A percentile compares a stretch with the other conserved stretches of the same genome.
Evolutionary conservation across 495 filamentous ascomycete species (phyloP).

Genomic region (Xylaria cubensis): DNA sequence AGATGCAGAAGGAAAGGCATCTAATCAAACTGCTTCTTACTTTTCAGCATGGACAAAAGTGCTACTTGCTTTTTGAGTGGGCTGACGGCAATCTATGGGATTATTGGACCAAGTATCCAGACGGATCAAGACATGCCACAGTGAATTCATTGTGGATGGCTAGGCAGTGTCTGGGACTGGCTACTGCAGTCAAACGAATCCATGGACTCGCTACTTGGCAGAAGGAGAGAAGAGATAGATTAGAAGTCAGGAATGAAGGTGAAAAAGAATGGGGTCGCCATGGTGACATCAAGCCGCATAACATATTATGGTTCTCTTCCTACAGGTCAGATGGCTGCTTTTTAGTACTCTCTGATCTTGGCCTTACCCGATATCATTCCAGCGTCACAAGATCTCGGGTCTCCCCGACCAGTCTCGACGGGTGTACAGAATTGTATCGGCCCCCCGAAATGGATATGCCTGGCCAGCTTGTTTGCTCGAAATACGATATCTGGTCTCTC

Average conservation of each 20-base stretch:
- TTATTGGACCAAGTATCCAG: neutral
- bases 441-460: constrained; percentile 6
- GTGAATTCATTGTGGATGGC: constrained; percentile 1
- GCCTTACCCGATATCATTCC: neutral
- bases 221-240: neutral
- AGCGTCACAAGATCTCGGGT: constrained; percentile 6
- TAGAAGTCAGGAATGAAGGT: neutral
- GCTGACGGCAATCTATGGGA: constrained; percentile 2
- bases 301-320: neutral
- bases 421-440: neutral
- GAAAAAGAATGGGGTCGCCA: neutral
- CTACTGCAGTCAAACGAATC: neutral
- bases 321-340: neutral
- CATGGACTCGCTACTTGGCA: neutral
- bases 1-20: constrained; percentile 1
- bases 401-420: neutral
- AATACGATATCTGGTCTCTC: constrained; percentile 1
- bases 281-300: constrained; percentile 1
- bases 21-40: neutral
- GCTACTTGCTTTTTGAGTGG: constrained; percentile 1
- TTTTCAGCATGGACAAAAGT: neutral
- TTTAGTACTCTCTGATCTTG: constrained; percentile 4
- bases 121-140: neutral
- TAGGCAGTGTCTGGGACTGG: neutral
- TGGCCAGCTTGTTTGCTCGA: neutral